Evolutionary conservation across 2,329 filamentous ascomycete species (phyloP), one percentile per base, ranked within the genome.

Genomic region (Colletotrichum falcatum): DNA sequence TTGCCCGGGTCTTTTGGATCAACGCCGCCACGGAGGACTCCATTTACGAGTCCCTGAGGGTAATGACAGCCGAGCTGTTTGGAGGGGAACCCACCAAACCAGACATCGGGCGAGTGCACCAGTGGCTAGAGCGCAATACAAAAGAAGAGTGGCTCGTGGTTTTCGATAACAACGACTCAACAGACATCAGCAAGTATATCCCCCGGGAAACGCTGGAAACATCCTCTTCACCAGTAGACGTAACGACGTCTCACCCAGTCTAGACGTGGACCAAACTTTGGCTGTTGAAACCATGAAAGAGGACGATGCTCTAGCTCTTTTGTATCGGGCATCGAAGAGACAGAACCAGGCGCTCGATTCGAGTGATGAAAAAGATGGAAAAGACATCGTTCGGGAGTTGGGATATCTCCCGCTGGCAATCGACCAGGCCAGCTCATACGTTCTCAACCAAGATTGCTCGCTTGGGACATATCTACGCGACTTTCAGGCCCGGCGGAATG

Each of bases 131-230:
- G 16, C 72, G 65, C 16, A 14, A 44, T 0, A 65, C 66, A 2
- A 16, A 63, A 5, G 73, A 74, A 1, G 74, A 77, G 8, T 79
- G 78, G 78, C 73, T 80, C 2, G 73, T 80, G 1, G 65, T 80
- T 0, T 74, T 79, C n/a, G 79, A 80, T 63, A 76, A 80, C n/a
- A 75, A 74, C 46, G 59, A 62, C 44, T 65, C 49, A 12, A 72
- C 59, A 0, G 70, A 75, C n/a, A 20, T 76, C 4, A 53, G 54
- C 33, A 44, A 30, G 0, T 72, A 62, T 20, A 9, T 77, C 1
- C 79, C 78, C 0, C 56, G 46, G 66, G 74, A 1, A 61, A 70
- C 7, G 74, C 62, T 0, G 78, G 78, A 0, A 78, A 77, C 51
- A 72, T 79, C 0, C 64, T 80, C 16, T 79, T 78, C 66, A 80